These are phyloP conservation scores for Candida argentea DNA, from an alignment of 805 yeast species.

Conservation along the genomic window DNA sequence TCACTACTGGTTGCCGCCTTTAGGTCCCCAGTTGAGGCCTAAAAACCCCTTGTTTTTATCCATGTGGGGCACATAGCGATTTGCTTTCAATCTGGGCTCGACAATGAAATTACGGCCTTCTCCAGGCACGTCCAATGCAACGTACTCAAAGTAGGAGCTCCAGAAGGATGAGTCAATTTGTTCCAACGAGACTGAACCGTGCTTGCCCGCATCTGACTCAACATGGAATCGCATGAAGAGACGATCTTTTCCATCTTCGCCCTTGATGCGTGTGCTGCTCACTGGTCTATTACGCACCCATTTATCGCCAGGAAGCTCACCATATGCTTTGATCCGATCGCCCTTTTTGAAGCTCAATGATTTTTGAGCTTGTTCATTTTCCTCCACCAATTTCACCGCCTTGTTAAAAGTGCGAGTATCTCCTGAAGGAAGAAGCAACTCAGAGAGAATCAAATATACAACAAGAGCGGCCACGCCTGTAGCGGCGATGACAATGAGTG, in stretches of 20 bases:
- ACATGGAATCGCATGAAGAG: constrained; percentile 80
- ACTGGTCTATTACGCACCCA: constrained; percentile 90
- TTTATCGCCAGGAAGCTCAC: constrained; percentile 58
- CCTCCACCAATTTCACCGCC: constrained; percentile 68
- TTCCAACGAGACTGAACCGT: constrained; percentile 71
- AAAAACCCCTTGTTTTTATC: constrained; percentile 48
- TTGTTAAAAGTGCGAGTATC: constrained; percentile 86
- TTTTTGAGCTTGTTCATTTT: constrained; percentile 49
- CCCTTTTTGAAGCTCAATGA: constrained; percentile 45
- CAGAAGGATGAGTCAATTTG: constrained; percentile 61
- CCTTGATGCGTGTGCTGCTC: constrained; percentile 54
- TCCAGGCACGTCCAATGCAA: constrained; percentile 70
- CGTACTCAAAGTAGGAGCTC: constrained; percentile 59
- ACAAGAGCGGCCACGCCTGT: constrained; percentile 58
- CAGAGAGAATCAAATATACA: constrained; percentile 66
- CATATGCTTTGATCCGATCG: constrained; percentile 70
- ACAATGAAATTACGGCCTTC: constrained; percentile 58
- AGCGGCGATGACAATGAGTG: constrained; percentile 58
- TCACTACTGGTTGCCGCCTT: constrained; percentile 28
- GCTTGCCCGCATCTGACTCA: constrained; percentile 50
- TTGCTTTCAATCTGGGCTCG: constrained; percentile 43
- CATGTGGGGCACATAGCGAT: constrained; percentile 29
- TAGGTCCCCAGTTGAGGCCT: constrained; percentile 85
- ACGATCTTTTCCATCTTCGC: constrained; percentile 71
- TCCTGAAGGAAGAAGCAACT: constrained; percentile 79